phyloP scores from a whole-genome alignment of 2,329 filamentous ascomycete genomes.

The Acrocalymma vagum region DNA sequence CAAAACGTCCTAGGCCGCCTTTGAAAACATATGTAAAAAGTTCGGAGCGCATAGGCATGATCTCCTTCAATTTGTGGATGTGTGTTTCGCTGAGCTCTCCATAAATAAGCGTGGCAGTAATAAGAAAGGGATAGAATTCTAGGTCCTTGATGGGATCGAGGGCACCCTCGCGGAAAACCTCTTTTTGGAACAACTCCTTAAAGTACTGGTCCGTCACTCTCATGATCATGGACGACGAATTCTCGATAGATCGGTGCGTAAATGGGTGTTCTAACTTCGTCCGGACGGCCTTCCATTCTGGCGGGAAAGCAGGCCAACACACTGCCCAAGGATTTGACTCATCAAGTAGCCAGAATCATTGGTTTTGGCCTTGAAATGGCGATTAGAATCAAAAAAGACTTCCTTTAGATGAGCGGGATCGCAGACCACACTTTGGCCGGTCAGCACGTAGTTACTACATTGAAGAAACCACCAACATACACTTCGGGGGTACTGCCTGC shows the following conservation, averaged over 20 bases:
- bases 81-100: conserved; percentile 36
- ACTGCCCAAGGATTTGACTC: conserved; percentile 52
- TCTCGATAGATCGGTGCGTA: conserved; percentile 1
- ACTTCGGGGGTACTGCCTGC: conserved; percentile 50
- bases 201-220: conserved; percentile 10
- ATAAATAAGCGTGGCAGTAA: conserved; percentile 50
- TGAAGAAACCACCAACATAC: conserved; percentile 30
- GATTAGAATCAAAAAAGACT: conserved; percentile 55
- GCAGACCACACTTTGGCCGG: conserved; percentile 44
- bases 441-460: neutral
- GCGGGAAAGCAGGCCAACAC: conserved; percentile 52
- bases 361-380: conserved; percentile 52
- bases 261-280: conserved; percentile 27
- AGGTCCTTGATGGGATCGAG: conserved; percentile 41
- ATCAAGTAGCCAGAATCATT: conserved; percentile 53
- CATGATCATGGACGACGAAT: conserved; percentile 4
- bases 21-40: conserved; percentile 44
- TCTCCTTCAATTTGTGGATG: conserved; percentile 27
- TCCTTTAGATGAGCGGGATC: conserved; percentile 43
- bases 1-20: conserved; percentile 45
- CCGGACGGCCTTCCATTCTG: conserved; percentile 36
- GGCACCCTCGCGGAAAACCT: conserved; percentile 3
- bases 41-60: conserved; percentile 36
- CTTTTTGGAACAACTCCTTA: conserved; percentile 3
- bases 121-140: conserved; percentile 48